These are phyloP conservation scores for Phaffia rhodozyma DNA, from an alignment of 1,284 basidiomycete species.

Conservation along the genomic window DNA sequence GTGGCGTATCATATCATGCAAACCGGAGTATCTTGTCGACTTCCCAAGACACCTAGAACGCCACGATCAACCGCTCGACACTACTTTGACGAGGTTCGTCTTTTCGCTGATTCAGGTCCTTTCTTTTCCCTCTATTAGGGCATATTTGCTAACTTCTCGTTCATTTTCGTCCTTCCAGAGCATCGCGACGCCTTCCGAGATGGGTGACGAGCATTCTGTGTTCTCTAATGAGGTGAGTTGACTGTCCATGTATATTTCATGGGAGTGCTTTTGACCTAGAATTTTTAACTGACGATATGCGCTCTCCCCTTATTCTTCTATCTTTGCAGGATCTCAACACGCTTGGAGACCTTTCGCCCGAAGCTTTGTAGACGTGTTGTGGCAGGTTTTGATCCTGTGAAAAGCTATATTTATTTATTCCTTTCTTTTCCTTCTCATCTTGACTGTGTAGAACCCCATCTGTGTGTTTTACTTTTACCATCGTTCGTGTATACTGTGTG, in stretches of 20 bases:
- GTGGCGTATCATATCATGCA: constrained; percentile 86
- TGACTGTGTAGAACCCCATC: background rate
- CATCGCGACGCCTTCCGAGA: constrained; percentile 55
- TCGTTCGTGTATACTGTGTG: background rate
- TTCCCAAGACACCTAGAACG: constrained; percentile 78
- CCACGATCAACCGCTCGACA: constrained; percentile 77
- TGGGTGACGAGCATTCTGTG: constrained; percentile 45
- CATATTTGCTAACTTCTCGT: background rate
- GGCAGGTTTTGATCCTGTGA: background rate
- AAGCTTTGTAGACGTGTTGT: constrained; percentile 45
- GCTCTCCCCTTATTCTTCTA: constrained; percentile 41
- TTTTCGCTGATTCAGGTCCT: constrained; percentile 16
- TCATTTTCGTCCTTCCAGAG: constrained; percentile 42
- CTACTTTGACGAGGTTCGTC: constrained; percentile 71
- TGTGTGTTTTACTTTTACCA: background rate
- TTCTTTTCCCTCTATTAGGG: background rate
- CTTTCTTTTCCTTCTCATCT: background rate
- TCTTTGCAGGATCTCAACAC: constrained; percentile 43
- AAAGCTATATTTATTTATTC: background rate
- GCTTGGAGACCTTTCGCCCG: constrained; percentile 62
- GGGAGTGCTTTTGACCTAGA: background rate
- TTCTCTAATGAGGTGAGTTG: too few species aligned
- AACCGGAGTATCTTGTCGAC: constrained; percentile 65
- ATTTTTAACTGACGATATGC: constrained; percentile 31
- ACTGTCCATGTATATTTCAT: background rate